Evolutionary conservation across 768 basidiomycete species (phyloP).

Genomic region (Cystobasidium tubakii): DNA sequence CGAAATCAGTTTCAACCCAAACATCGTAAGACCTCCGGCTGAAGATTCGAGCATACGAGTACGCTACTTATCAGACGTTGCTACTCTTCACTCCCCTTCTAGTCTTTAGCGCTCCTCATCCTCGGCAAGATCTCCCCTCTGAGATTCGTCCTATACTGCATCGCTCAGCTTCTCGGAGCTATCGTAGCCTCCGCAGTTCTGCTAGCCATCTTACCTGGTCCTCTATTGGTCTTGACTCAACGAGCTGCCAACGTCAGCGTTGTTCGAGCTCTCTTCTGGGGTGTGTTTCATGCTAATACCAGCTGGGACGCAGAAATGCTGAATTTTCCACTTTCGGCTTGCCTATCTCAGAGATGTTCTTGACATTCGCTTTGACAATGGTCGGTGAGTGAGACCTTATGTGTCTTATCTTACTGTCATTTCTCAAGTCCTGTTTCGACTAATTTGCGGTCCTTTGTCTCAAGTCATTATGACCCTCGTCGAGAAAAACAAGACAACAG

Average conservation of each 20-base stretch:
- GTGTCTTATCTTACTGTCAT: background rate
- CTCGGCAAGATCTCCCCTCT: conserved; percentile 20
- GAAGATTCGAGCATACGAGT: too few relatives aligned
- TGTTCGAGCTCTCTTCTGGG: conserved; percentile 23
- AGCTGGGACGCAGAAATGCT: background rate
- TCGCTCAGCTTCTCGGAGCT: conserved; percentile 28
- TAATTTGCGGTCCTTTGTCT: background rate
- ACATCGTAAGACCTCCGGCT: conserved; percentile 16
- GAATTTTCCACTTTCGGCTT: background rate
- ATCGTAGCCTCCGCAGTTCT: conserved; percentile 20
- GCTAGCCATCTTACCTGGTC: conserved; percentile 15
- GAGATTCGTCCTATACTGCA: conserved; percentile 17
- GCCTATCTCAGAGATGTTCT: conserved; percentile 28
- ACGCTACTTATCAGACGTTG: too few relatives aligned
- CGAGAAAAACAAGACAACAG: conserved; percentile 11
- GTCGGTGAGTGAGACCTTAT: conserved; percentile 1
- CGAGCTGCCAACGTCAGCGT: background rate
- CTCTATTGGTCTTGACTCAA: background rate
- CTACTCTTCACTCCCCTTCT: background rate
- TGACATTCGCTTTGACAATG: conserved; percentile 28
- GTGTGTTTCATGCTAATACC: background rate
- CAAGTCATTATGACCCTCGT: conserved; percentile 18
- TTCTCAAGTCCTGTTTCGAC: background rate
- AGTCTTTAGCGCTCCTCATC: background rate
- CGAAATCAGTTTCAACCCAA: conserved; percentile 5